phyloP scores from a whole-genome alignment of 306 rosid genomes.

The Cucurbita ficifolia region DNA sequence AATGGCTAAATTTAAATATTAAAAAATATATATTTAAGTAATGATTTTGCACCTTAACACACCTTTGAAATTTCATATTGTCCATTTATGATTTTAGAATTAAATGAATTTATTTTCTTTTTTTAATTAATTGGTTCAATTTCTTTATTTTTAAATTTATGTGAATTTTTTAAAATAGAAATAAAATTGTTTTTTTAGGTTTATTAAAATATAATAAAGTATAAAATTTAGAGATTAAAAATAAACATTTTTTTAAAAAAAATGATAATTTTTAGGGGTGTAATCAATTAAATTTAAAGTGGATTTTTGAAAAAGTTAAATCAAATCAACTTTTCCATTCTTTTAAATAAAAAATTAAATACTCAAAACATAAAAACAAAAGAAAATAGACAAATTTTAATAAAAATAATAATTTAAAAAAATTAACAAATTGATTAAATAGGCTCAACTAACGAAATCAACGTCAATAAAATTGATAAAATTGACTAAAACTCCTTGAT shows the following conservation, averaged over 20 bases:
- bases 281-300: neutral
- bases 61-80: neutral
- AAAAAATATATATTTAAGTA: neutral
- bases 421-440: neutral
- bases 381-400: neutral
- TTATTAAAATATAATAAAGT: too few relatives aligned
- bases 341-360: neutral
- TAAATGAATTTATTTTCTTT: neutral
- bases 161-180: too few relatives aligned
- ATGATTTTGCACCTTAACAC: neutral
- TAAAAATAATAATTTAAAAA: neutral
- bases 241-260: too few relatives aligned
- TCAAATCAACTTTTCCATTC: neutral
- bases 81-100: neutral
- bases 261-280: neutral
- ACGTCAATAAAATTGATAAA: neutral
- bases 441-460: neutral
- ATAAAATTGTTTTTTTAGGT: too few relatives aligned
- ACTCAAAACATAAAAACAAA: neutral
- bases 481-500: conserved; percentile 4
- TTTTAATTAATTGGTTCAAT: neutral
- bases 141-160: too few relatives aligned
- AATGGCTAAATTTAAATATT: too few relatives aligned
- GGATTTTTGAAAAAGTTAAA: neutral
- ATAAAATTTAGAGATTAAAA: too few relatives aligned